These are phyloP conservation scores for Naganishia sp. DNA, from an alignment of 1,284 basidiomycete genomes.

Conservation along the genomic window DNA sequence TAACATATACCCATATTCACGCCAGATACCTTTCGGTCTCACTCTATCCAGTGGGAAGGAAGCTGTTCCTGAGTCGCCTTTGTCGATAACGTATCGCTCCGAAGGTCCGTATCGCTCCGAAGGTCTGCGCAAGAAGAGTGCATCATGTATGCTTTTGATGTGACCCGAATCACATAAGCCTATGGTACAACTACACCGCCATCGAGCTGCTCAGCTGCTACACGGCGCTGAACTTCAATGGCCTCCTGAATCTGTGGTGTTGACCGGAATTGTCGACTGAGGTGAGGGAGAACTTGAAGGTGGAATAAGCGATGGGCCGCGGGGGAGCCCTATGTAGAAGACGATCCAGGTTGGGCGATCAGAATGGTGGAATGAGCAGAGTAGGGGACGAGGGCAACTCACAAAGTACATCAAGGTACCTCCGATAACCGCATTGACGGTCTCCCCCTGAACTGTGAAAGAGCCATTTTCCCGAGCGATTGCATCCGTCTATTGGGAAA, in stretches of 20 bases:
- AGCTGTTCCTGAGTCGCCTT: too few relatives aligned
- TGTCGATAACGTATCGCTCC: too few relatives aligned
- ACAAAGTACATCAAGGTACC: constrained; percentile 47
- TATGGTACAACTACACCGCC: constrained; percentile 29
- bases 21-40: too few relatives aligned
- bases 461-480: constrained; percentile 25
- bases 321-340: constrained; percentile 41
- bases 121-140: not conserved
- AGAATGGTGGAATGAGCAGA: not conserved
- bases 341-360: not conserved
- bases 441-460: constrained; percentile 44
- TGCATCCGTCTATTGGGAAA: constrained; percentile 37
- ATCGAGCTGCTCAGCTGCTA: constrained; percentile 18
- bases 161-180: not conserved
- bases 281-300: constrained; percentile 45
- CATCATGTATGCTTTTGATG: constrained; percentile 4
- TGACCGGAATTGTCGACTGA: constrained; percentile 45
- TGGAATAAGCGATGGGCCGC: constrained; percentile 53
- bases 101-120: too few relatives aligned
- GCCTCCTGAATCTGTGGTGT: constrained; percentile 33
- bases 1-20: too few relatives aligned
- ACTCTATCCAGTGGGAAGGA: too few relatives aligned
- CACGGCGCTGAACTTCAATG: constrained; percentile 16
- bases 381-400: not conserved
- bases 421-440: constrained; percentile 50